A percentile compares a stretch with the other conserved stretches of the same genome.
Conservation (phyloP, 306 rosid species). For the Citrullus colocynthis region DNA sequence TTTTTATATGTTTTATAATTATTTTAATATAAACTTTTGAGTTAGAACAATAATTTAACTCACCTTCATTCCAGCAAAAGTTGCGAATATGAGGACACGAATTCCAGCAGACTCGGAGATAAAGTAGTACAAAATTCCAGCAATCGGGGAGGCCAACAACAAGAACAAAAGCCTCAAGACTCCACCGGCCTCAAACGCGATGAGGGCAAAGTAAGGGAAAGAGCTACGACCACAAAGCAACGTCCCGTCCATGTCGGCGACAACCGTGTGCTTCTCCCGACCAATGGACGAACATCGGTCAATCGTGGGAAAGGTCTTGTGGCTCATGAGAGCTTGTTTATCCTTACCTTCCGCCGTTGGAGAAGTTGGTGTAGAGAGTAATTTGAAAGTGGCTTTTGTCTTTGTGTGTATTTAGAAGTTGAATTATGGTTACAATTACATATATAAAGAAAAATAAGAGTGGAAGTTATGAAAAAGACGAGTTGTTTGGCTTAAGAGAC, state of each 20-base stretch:
- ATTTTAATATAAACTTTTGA: too few relatives aligned
- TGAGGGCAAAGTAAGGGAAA: conserved; percentile 64
- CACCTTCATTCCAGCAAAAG: conserved; percentile 41
- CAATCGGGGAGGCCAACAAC: conserved; percentile 47
- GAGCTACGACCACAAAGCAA: conserved; percentile 64
- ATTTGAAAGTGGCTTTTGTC: not conserved
- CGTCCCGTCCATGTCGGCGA: conserved; percentile 86
- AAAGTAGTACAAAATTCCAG: conserved; percentile 55
- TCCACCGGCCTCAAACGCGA: conserved; percentile 79
- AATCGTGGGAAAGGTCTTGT: conserved; percentile 29
- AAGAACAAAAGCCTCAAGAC: conserved; percentile 45
- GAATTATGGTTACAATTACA: not conserved
- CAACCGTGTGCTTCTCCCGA: conserved; percentile 59
- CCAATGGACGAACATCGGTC: conserved; percentile 43
- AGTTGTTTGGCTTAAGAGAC: not conserved
- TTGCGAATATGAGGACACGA: conserved; percentile 43
- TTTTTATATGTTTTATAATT: too few relatives aligned
- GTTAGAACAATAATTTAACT: not conserved
- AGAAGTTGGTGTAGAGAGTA: not conserved
- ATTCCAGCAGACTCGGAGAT: conserved; percentile 69
- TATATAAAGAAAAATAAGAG: not conserved
- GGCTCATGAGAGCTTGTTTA: not conserved
- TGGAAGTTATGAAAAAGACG: not conserved
- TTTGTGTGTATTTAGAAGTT: not conserved
- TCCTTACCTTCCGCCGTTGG: not conserved